Percentiles rank a stretch among this genome's conserved stretches.
These are phyloP conservation scores for Agaricus bisporus DNA, from an alignment of 768 basidiomycete species.

Conservation along the genomic window DNA sequence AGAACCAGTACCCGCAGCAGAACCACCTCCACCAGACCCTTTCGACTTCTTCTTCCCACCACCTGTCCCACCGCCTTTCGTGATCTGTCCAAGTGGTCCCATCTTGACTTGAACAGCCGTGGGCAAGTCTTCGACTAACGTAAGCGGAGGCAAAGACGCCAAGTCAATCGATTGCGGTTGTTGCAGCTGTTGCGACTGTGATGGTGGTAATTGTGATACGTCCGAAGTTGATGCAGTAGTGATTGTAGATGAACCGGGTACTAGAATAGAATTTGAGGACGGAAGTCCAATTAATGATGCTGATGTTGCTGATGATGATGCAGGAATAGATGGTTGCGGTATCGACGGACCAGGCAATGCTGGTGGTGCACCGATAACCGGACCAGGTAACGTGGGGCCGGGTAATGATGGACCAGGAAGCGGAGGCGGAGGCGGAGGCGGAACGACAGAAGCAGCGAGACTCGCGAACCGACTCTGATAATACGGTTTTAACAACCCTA, in stretches of 20 bases:
- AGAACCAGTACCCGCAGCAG: constrained; percentile 14
- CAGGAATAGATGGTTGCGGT: constrained; percentile 1
- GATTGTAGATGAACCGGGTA: constrained; percentile 1
- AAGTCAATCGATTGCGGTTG: background rate
- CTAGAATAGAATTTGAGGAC: constrained; percentile 3
- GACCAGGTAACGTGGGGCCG: constrained; percentile 13
- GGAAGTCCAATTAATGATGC: background rate
- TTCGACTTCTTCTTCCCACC: constrained; percentile 51
- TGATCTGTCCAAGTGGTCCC: constrained; percentile 73
- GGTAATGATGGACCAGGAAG: constrained; percentile 13
- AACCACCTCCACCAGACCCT: constrained; percentile 11
- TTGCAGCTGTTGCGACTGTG: constrained; percentile 11
- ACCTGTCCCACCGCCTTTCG: constrained; percentile 40
- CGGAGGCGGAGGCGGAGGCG: constrained; percentile 11
- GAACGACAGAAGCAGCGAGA: constrained; percentile 24
- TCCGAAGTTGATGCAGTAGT: constrained; percentile 14
- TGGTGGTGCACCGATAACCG: background rate
- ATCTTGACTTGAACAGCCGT: constrained; percentile 58
- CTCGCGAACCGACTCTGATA: constrained; percentile 54
- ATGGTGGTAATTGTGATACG: constrained; percentile 10
- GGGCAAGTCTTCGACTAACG: constrained; percentile 63
- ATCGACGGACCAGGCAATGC: background rate
- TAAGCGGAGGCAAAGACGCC: constrained; percentile 19
- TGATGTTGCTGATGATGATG: constrained; percentile 11
- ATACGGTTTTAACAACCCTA: constrained; percentile 77